These are phyloP conservation scores for Ganoderma leucocontextum DNA, from an alignment of 1,284 basidiomycete genomes.

Conservation along the genomic window DNA sequence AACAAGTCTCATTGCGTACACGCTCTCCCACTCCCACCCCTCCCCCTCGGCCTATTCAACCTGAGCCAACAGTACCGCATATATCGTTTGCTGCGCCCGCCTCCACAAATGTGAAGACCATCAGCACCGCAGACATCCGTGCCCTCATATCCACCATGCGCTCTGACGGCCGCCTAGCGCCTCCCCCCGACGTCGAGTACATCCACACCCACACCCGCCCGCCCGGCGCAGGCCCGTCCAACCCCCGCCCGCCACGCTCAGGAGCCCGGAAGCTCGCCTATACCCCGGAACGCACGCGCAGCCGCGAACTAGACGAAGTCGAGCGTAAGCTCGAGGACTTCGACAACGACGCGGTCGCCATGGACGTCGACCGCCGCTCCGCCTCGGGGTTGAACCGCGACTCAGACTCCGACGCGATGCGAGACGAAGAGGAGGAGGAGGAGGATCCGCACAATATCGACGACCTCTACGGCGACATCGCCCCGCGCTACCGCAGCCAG, in stretches of 20 bases:
- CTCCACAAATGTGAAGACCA: neutral
- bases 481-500: constrained; percentile 13
- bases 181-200: constrained; percentile 25
- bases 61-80: neutral
- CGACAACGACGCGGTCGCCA: constrained; percentile 7
- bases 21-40: neutral
- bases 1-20: neutral
- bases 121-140: constrained; percentile 13
- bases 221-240: neutral
- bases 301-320: constrained; percentile 19
- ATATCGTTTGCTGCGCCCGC: neutral
- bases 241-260: neutral
- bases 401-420: neutral
- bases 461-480: constrained; percentile 27
- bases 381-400: neutral
- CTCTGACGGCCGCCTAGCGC: constrained; percentile 20
- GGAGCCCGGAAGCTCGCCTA: neutral
- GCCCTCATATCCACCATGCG: constrained; percentile 25
- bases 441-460: constrained; percentile 27
- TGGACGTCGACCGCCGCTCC: constrained; percentile 14
- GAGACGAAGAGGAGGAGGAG: neutral
- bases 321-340: constrained; percentile 20
- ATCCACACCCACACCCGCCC: constrained; percentile 5
- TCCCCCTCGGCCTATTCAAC: neutral
- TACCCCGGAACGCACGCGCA: neutral